These are phyloP conservation scores for Didymellaceae sp. DNA, from an alignment of 2,329 filamentous ascomycete genomes.

Conservation along the genomic window DNA sequence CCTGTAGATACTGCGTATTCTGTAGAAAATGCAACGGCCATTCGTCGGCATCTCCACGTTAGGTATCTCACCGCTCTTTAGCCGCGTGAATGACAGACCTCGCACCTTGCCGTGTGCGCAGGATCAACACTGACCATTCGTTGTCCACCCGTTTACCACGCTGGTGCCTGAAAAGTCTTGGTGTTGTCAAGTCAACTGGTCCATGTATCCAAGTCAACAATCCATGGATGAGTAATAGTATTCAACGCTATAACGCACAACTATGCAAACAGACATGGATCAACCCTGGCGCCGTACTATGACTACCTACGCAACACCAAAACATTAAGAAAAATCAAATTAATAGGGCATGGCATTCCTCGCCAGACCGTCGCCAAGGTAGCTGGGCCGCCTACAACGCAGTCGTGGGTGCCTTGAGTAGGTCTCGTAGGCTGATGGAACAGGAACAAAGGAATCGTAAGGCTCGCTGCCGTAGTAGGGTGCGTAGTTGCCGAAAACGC, in stretches of 20 bases:
- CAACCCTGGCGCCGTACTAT: conserved; percentile 12
- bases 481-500: conserved; percentile 19
- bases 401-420: conserved; percentile 24
- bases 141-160: neutral
- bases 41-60: conserved; percentile 3
- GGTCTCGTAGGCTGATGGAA: conserved; percentile 26
- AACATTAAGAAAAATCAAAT: conserved; percentile 1
- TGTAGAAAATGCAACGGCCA: conserved; percentile 7
- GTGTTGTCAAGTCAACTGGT: conserved; percentile 19
- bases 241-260: conserved; percentile 20
- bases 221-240: conserved; percentile 21
- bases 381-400: conserved; percentile 32
- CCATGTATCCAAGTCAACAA: conserved; percentile 18
- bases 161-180: conserved; percentile 11
- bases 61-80: conserved; percentile 16
- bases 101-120: neutral
- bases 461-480: conserved; percentile 32
- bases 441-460: conserved; percentile 37
- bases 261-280: conserved; percentile 18
- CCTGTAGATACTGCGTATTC: neutral
- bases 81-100: neutral
- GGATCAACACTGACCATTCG: conserved; percentile 1
- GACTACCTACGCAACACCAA: conserved; percentile 8
- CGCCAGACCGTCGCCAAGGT: conserved; percentile 26
- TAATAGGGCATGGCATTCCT: conserved; percentile 23